Evolutionary conservation across 306 rosid genomes (phyloP).

Genomic region (Adenanthera pavonina): DNA sequence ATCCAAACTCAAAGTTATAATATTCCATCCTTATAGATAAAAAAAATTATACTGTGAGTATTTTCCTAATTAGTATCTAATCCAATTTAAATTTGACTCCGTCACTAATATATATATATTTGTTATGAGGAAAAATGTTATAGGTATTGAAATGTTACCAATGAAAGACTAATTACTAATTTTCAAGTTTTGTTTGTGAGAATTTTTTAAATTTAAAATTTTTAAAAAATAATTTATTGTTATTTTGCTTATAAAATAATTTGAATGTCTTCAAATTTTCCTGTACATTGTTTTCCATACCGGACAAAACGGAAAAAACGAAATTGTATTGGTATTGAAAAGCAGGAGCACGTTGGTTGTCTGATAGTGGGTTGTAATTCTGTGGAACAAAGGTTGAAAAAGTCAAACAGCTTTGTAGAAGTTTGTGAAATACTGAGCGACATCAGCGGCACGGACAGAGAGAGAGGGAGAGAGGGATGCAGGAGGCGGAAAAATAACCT

Average conservation of each 20-base stretch:
- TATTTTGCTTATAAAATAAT: neutral
- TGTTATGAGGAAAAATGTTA: too few species aligned
- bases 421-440: neutral
- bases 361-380: neutral
- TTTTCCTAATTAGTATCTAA: too few species aligned
- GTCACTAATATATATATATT: too few species aligned
- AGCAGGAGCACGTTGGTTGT: neutral
- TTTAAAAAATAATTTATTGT: neutral
- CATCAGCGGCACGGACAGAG: neutral
- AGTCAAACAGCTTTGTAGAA: constrained; percentile 5
- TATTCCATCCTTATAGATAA: too few species aligned
- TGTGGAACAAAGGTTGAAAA: neutral
- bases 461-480: neutral
- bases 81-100: too few species aligned
- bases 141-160: neutral
- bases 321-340: too few species aligned
- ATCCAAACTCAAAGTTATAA: too few species aligned
- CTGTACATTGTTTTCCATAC: neutral
- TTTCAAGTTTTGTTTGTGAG: neutral
- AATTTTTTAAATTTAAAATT: neutral
- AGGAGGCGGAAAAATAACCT: neutral
- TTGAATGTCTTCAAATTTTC: neutral
- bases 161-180: neutral
- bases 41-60: too few species aligned
- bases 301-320: neutral